phyloP scores from a whole-genome alignment of 805 yeast genomes.

The Wickerhamiella musiphila region DNA sequence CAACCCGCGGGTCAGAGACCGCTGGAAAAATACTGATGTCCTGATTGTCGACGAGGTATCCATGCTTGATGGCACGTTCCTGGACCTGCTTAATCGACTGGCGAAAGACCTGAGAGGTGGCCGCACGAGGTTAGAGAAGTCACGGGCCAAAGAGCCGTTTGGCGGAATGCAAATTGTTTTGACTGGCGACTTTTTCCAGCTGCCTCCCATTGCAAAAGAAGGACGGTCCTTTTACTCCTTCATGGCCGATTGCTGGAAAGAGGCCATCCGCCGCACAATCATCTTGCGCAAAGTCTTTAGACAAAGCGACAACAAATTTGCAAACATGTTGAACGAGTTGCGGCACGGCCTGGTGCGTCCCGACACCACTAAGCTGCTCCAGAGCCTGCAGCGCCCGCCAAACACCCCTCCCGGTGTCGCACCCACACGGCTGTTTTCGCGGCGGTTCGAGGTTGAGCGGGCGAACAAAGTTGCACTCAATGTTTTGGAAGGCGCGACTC shows the following conservation, averaged over 20 bases:
- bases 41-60: conserved; percentile 84
- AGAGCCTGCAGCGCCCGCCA: conserved; percentile 36
- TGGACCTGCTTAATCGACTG: conserved; percentile 55
- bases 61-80: conserved; percentile 70
- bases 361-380: conserved; percentile 32
- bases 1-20: conserved; percentile 26
- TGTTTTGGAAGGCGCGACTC: conserved; percentile 30
- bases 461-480: conserved; percentile 45
- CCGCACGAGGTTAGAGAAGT: no score
- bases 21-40: conserved; percentile 56
- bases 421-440: conserved; percentile 82
- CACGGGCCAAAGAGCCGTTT: conserved; percentile 43
- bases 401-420: conserved; percentile 53
- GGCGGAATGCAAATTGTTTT: conserved; percentile 85
- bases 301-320: conserved; percentile 60
- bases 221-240: conserved; percentile 43
- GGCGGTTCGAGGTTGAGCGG: conserved; percentile 64
- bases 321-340: conserved; percentile 63
- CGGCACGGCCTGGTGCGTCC: conserved; percentile 50
- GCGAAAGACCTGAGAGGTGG: conserved; percentile 43
- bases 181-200: conserved; percentile 92
- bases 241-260: conserved; percentile 53
- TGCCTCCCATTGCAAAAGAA: conserved; percentile 63
- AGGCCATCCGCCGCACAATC: conserved; percentile 45
- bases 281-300: conserved; percentile 68